Percentiles rank a stretch among this genome's conserved stretches.
Evolutionary conservation across 2,329 filamentous ascomycete genomes (phyloP).

Genomic region (Aspergillus jensenii): DNA sequence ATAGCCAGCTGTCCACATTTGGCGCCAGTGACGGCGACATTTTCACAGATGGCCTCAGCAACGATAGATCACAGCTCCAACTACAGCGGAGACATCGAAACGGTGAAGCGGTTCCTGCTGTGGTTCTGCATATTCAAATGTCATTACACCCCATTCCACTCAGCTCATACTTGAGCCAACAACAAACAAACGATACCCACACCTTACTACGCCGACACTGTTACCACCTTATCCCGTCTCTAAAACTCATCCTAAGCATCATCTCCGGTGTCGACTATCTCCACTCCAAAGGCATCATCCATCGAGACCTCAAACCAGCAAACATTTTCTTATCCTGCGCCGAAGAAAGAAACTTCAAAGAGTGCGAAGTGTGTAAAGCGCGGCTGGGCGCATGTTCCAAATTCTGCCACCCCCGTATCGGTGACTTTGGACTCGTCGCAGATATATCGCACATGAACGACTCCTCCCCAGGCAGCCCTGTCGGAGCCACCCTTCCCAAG

Average conservation of each 20-base stretch:
- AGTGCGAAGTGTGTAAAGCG: slow-evolving; percentile 47
- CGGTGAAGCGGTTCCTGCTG: slow-evolving; percentile 30
- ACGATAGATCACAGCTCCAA: slow-evolving; percentile 35
- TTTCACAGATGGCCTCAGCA: slow-evolving; percentile 43
- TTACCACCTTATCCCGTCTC: slow-evolving; percentile 59
- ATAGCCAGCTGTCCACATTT: slow-evolving; percentile 35
- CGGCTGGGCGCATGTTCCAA: slow-evolving; percentile 27
- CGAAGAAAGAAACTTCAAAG: slow-evolving; percentile 48
- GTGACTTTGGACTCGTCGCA: slow-evolving; percentile 67
- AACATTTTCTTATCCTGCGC: slow-evolving; percentile 63
- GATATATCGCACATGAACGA: slow-evolving; percentile 48
- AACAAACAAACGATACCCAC: slow-evolving; percentile 20
- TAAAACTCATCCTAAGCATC: slow-evolving; percentile 59
- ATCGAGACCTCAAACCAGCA: slow-evolving; percentile 67
- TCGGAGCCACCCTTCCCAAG: slow-evolving; percentile 20
- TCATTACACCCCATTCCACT: slow-evolving; percentile 64
- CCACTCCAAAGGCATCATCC: slow-evolving; percentile 60
- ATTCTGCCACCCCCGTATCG: slow-evolving; percentile 61
- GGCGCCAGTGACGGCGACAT: slow-evolving; percentile 39
- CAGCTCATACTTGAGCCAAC: slow-evolving; percentile 55
- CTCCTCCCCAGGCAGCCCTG: slow-evolving; percentile 17
- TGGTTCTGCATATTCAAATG: slow-evolving; percentile 68
- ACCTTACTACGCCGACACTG: slow-evolving; percentile 52
- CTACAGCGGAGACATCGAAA: slow-evolving; percentile 25
- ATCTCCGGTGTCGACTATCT: slow-evolving; percentile 65